Conservation (phyloP, 106 monocot species). For the Ottelia alismoides region DNA sequence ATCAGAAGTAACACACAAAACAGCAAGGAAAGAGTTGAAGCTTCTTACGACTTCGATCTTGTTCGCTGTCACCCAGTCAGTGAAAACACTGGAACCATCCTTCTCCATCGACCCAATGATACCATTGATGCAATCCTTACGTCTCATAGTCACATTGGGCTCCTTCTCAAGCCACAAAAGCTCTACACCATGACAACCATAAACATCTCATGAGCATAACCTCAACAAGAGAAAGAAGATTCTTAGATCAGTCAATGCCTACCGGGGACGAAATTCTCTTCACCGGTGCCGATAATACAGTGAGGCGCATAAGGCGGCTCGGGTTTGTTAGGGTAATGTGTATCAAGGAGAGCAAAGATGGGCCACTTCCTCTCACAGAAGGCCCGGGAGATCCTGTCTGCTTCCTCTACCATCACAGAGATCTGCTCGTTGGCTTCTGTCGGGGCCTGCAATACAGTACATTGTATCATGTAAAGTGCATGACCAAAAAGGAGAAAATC, state of each 20-base stretch:
- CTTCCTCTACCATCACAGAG: conserved; percentile 60
- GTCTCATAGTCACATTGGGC: conserved; percentile 43
- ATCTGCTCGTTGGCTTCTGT: conserved; percentile 55
- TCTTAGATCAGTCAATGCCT: too few species aligned
- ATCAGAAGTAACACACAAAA: too few species aligned
- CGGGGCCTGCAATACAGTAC: conserved; percentile 79
- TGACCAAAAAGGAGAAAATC: too few species aligned
- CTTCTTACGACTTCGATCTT: conserved; percentile 57
- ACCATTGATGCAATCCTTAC: conserved; percentile 78
- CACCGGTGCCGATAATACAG: conserved; percentile 77
- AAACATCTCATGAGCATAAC: too few species aligned
- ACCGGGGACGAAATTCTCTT: conserved; percentile 88
- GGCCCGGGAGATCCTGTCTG: conserved; percentile 38
- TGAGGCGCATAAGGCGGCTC: conserved; percentile 88
- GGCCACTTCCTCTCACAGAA: conserved; percentile 77
- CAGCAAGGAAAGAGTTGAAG: too few species aligned
- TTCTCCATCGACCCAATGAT: conserved; percentile 50
- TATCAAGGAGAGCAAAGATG: conserved; percentile 73
- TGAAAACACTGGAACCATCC: conserved; percentile 72
- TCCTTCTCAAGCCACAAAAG: conserved; percentile 79
- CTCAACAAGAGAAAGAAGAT: too few species aligned
- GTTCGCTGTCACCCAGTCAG: conserved; percentile 56
- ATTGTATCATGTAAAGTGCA: too few species aligned
- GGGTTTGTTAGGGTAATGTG: conserved; percentile 68
- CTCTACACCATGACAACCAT: too few species aligned